Conservation (phyloP, 495 filamentous ascomycete genomes). For the Letharia columbiana region DNA sequence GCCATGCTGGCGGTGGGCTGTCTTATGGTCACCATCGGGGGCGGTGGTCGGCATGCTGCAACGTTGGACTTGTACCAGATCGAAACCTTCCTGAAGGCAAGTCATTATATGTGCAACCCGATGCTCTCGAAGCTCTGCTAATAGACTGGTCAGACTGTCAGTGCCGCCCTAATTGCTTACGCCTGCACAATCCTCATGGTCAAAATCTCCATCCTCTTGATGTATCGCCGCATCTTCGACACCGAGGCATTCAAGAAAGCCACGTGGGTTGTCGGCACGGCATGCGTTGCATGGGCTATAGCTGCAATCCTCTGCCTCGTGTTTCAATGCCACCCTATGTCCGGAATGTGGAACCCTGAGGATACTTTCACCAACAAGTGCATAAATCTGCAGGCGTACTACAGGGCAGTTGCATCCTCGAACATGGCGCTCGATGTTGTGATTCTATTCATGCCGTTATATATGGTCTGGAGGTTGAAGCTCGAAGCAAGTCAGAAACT, state of each 20-base stretch:
- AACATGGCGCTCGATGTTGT: constrained; percentile 40
- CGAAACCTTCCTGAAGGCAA: constrained; percentile 13
- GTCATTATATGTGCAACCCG: not conserved
- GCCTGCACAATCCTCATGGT: constrained; percentile 30
- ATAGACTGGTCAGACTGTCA: constrained; percentile 24
- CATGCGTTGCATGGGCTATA: constrained; percentile 34
- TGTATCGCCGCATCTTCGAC: constrained; percentile 34
- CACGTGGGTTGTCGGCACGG: constrained; percentile 31
- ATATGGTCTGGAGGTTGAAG: constrained; percentile 19
- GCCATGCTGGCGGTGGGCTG: constrained; percentile 15
- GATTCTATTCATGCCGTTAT: constrained; percentile 38
- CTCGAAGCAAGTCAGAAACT: constrained; percentile 22
- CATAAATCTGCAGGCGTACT: constrained; percentile 37
- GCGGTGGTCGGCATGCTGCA: constrained; percentile 5
- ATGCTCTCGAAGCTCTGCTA: not conserved
- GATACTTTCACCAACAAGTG: constrained; percentile 30
- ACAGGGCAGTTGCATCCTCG: constrained; percentile 36
- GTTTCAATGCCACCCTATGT: constrained; percentile 39
- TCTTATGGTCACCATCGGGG: constrained; percentile 11
- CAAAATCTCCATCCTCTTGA: constrained; percentile 31
- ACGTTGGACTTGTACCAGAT: constrained; percentile 3
- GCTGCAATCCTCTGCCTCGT: constrained; percentile 36
- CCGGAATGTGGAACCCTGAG: constrained; percentile 33
- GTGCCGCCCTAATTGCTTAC: constrained; percentile 32
- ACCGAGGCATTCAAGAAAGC: constrained; percentile 24